Base-by-base conservation (phyloP, 2,329 filamentous ascomycete genomes). In the Exophiala mesophila region DNA sequence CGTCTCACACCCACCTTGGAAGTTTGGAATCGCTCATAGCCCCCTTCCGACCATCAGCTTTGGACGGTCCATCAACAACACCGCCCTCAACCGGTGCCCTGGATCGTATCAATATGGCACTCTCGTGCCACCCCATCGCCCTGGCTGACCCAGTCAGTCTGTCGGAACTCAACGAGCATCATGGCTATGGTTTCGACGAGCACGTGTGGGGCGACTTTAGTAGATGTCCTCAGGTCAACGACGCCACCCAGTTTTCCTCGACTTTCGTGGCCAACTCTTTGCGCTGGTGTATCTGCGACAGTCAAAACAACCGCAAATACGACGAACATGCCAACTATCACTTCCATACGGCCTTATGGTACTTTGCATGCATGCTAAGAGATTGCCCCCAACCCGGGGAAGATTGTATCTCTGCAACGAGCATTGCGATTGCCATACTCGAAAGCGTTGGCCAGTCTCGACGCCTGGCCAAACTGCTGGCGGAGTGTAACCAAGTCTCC, bases 271-370 rank as follows among this genome's bases (percentile, higher is more conserved):
- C 32, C 29, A 39, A 43, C 26, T 49, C 38, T 13, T 20, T 49
- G 17, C 45, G 33, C 28, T 49, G 46, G 46, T 35, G 45, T 31
- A 43, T 43, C 20, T 49, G 42, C 19, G 39, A 33, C 13, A 41
- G 46, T 18, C 46, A 49, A 19, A 26, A 45, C 8, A 32, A 43
- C 13, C 21, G 19, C 31, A n/a, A 15, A 4, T 38, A 32, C 36
- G 36, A 23, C 15, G 15, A 36, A 13, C 32, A 32, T 13, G 35
- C 37, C 17, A 17, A 36, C n/a, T 45, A 45, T 13, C 36, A 45
- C 16, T 24, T 39, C 30, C 24, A 39, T 7, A 33, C 20, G 21
- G 44, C 41, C 15, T 20, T 35, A 33, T 41, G 45, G 15, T 36
- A 16, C 5, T 42, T 39, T 19, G 16, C 44, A 23, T 41, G 35